Percentiles rank a stretch among this genome's conserved stretches.
Conservation (phyloP, 1,284 basidiomycete species). For the Trichosporon inkin region DNA sequence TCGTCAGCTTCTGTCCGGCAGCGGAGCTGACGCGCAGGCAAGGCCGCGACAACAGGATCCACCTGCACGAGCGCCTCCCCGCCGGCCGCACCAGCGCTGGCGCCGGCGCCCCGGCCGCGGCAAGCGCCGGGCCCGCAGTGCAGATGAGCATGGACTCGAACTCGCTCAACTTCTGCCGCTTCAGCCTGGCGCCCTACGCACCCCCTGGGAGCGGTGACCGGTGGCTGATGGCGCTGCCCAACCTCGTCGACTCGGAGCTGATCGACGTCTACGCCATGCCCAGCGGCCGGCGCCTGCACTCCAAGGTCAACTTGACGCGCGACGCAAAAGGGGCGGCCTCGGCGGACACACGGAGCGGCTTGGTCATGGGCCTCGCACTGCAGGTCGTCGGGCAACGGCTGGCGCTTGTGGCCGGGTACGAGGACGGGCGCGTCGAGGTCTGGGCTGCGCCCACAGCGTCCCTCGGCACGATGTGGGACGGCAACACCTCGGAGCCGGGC, state of each 20-base stretch:
- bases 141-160: conserved; percentile 74
- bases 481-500: conserved; percentile 34
- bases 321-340: conserved; percentile 1
- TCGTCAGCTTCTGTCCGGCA: conserved; percentile 58
- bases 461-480: conserved; percentile 20
- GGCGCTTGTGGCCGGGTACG: conserved; percentile 67
- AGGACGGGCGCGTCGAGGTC: conserved; percentile 70
- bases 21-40: conserved; percentile 57
- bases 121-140: conserved; percentile 53
- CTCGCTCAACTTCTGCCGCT: conserved; percentile 82
- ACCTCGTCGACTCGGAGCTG: conserved; percentile 76
- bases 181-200: conserved; percentile 55
- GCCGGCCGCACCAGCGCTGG: conserved; percentile 55
- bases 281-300: conserved; percentile 62
- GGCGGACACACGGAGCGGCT: conserved; percentile 54
- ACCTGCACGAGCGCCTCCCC: conserved; percentile 47
- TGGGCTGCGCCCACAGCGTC: conserved; percentile 53
- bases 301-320: conserved; percentile 53
- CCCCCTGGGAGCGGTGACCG: conserved; percentile 26
- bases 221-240: conserved; percentile 71
- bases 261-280: conserved; percentile 71
- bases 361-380: conserved; percentile 79
- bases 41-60: conserved; percentile 65
- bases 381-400: conserved; percentile 50
- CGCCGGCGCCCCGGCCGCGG: conserved; percentile 36